phyloP scores from a whole-genome alignment of 495 filamentous ascomycete species.

The Hypoxylon trugodes region DNA sequence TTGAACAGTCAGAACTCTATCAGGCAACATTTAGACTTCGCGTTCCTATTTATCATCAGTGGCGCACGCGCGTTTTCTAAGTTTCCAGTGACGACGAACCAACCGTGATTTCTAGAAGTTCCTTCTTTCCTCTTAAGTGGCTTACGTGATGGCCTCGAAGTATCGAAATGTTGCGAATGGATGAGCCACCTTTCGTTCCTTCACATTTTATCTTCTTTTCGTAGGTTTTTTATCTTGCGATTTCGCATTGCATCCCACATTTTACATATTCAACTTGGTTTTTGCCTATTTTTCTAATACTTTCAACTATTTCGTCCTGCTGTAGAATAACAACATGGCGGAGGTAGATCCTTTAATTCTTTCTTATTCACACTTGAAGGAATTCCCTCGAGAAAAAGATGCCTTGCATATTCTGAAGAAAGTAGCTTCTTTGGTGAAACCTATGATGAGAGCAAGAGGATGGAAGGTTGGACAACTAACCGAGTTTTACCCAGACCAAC shows the following conservation, averaged over 20 bases:
- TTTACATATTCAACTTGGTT: background rate
- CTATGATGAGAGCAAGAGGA: constrained; percentile 85
- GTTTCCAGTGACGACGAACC: constrained; percentile 17
- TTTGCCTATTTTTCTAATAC: background rate
- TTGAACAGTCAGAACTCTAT: too few species aligned
- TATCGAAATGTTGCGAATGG: constrained; percentile 12
- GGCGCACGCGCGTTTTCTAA: constrained; percentile 26
- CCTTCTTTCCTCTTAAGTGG: background rate
- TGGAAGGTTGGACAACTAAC: constrained; percentile 84
- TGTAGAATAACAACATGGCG: constrained; percentile 59
- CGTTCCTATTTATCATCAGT: background rate
- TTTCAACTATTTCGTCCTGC: background rate
- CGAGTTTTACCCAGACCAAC: constrained; percentile 83
- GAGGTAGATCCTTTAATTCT: constrained; percentile 75
- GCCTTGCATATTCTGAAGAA: constrained; percentile 85
- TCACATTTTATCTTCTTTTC: constrained; percentile 1
- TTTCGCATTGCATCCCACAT: too few species aligned
- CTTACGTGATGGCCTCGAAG: constrained; percentile 18
- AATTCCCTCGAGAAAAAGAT: constrained; percentile 75
- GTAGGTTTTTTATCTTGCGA: too few species aligned
- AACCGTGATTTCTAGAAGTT: constrained; percentile 21
- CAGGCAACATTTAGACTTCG: constrained; percentile 27
- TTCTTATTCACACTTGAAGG: constrained; percentile 80
- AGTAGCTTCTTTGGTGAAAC: constrained; percentile 90
- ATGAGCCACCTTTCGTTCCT: constrained; percentile 6